Base-by-base conservation (phyloP, 345 rosid genomes). In the Syzygium grande region DNA sequence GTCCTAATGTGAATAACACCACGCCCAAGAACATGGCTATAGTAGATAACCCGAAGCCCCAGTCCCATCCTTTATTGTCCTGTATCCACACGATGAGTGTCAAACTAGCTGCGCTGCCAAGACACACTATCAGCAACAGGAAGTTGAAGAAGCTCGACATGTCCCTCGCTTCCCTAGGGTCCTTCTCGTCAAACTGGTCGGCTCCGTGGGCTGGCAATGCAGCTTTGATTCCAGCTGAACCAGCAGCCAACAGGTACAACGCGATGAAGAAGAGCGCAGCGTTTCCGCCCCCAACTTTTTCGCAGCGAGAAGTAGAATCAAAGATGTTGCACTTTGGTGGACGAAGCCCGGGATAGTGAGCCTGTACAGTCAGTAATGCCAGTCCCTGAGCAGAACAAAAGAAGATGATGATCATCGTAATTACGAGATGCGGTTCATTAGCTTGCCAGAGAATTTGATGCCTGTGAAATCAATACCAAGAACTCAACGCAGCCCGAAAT, bases 61-160 rank as follows among this genome's bases (percentile, higher is more conserved):
- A 90, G 86, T 92, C 96, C 94, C 95, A 94, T 38, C 96, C 96
- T 90, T 80, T 92, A 54, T 93, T 73, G 85, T 92, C 93, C 83
- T 95, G 92, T 52, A 95, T 78, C 96, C 95, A 93, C 27, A 94
- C 94, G 11, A 91, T 14, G 77, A 95, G 88, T 2, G 95, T 91
- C 52, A 93, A 86, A 88, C 95, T 92, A 30, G 87, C 63, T 29
- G 92, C 91, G 23, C 91, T 93, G 6, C 97, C 96, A 4, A 87
- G 0, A 86, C 94, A 92, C 7, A 92, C 0, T 3, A 89, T 89
- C 4, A 94, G 86, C 91, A 94, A 68, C 65, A 94, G 54, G 84
- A 16, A 87, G 86, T 95, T 95, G 90, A 94, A 94, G 92, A 88
- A 94, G 90, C 91, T 93, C 65, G 97, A 94, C 94, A 92, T 92